Evolutionary conservation across 1,139 yeast genomes (phyloP).

Genomic region (Candida smagusa): DNA sequence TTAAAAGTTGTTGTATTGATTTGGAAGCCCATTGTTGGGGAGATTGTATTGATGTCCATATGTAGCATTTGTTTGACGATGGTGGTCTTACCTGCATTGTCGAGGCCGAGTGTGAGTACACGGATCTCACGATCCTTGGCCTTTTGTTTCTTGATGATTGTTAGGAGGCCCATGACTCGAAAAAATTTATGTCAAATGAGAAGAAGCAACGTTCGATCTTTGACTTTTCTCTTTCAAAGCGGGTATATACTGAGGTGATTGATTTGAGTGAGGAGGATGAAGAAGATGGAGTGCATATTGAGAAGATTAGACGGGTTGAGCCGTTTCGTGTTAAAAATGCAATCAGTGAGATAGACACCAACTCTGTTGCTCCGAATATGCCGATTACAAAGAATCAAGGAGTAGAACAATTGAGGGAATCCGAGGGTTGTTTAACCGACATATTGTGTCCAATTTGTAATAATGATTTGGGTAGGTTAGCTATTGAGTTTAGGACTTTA

Average conservation of each 20-base stretch:
- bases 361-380: not conserved
- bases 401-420: constrained; percentile 1
- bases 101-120: constrained; percentile 76
- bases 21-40: constrained; percentile 56
- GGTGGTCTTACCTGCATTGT: constrained; percentile 86
- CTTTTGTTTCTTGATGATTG: constrained; percentile 80
- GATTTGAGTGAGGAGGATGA: constrained; percentile 11
- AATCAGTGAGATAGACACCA: not conserved
- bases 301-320: not conserved
- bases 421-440: not conserved
- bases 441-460: constrained; percentile 50
- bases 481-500: constrained; percentile 42
- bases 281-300: not conserved
- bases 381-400: constrained; percentile 5
- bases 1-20: constrained; percentile 39
- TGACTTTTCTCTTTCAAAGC: constrained; percentile 11
- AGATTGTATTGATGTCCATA: constrained; percentile 33
- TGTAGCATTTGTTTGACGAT: constrained; percentile 64
- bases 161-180: constrained; percentile 69
- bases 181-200: constrained; percentile 5
- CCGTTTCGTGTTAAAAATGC: constrained; percentile 1
- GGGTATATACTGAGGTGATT: constrained; percentile 6
- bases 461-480: constrained; percentile 28
- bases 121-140: constrained; percentile 75
- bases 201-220: constrained; percentile 16